These are phyloP conservation scores for Pseudopediastrum boryanum DNA, from an alignment of 139 green algal genomes.

Conservation along the genomic window DNA sequence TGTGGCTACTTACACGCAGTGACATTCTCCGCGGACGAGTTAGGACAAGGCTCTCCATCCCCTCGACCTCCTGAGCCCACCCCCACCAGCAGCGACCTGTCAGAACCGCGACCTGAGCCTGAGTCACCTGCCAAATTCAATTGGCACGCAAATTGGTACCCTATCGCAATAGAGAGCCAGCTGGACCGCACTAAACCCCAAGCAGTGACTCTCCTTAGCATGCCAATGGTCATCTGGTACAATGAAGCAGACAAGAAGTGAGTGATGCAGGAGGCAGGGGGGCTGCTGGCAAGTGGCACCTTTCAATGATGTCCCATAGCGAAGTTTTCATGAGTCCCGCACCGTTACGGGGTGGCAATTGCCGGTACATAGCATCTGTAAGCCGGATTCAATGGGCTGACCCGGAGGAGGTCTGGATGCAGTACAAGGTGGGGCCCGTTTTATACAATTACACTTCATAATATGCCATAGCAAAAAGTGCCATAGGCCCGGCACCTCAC, in stretches of 20 bases:
- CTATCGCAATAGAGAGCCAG: conserved; percentile 26
- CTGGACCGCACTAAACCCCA: not conserved
- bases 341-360: not conserved
- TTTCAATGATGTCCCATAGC: not conserved
- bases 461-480: too few species aligned
- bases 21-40: too few species aligned
- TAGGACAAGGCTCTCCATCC: too few species aligned
- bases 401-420: not conserved
- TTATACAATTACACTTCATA: too few species aligned
- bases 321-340: not conserved
- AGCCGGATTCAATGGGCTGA: not conserved
- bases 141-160: conserved; percentile 29
- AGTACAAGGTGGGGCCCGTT: too few species aligned
- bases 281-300: not conserved
- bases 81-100: not conserved
- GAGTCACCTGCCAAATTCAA: conserved; percentile 15
- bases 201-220: conserved; percentile 17
- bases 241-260: not conserved
- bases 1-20: too few species aligned
- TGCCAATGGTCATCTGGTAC: conserved; percentile 20
- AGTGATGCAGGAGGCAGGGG: too few species aligned
- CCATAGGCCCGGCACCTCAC: too few species aligned
- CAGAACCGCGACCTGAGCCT: too few species aligned
- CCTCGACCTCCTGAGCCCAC: not conserved
- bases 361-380: not conserved